Evolutionary conservation across 345 rosid genomes (phyloP), one percentile per base, ranked within the genome.

Genomic region (Corchorus olitorius): DNA sequence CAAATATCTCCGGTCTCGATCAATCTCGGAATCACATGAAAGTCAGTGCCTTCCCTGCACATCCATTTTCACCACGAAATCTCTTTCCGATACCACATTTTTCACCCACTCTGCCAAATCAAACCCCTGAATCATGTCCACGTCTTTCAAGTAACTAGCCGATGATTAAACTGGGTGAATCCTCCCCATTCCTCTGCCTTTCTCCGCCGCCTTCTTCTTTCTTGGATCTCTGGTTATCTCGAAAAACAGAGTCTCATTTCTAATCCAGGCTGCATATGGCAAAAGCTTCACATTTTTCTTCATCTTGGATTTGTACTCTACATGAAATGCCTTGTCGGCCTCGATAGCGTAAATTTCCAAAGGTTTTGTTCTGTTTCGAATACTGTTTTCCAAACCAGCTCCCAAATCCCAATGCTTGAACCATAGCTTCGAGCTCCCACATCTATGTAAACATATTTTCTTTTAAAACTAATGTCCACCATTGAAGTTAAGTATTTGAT

Each of bases 21-120:
- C 88, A 91, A 58, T 76, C 90, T 83, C 0, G 90, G 90, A 33
- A 91, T 85, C 89, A 91, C 70, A 73, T 88, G 86, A 68, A 91
- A 91, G 72, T 91, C 97, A 3, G 91, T 81, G 56, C 97, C 97
- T 81, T 91, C 92, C n/a, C n/a, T n/a, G n/a, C 45, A 91, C 94
- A 54, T 91, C 93, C 93, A 91, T 91, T 80, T 91, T 91, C 97
- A 89, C 92, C 61, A 91, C 94, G 59, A 84, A 89, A 65, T 91
- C 97, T 84, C 80, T 88, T 60, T 81, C 88, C 0, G 82, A 58
- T 48, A 85, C 91, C 0, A 87, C 80, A 11, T 49, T 85, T 83
- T 85, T 89, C 85, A 88, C 78, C 94, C 97, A 91, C 60, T 81
- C 81, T 0, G 90, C 94, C 34, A 91, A 88, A 87, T 89, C 97